These are phyloP conservation scores for Andrographis paniculata DNA, from an alignment of 305 asterid genomes.

Conservation along the genomic window DNA sequence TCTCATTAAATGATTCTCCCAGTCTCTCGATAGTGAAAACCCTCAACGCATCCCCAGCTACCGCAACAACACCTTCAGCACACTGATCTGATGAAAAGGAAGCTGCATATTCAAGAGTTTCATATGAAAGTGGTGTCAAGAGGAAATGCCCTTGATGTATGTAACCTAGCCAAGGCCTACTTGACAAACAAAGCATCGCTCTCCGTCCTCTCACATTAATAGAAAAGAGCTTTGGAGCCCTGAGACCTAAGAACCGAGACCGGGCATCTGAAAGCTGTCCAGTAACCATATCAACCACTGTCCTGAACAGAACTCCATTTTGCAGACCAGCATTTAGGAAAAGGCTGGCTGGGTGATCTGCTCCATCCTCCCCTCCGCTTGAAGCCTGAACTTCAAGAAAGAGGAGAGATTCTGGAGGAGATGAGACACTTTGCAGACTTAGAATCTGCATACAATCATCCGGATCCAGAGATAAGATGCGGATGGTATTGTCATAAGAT, in stretches of 20 bases:
- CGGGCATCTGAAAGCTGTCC: conserved; percentile 99
- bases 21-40: conserved; percentile 95
- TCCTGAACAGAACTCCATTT: conserved; percentile 90
- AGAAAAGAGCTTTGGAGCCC: conserved; percentile 92
- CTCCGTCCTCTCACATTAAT: conserved; percentile 75
- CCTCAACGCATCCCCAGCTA: conserved; percentile 95
- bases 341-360: conserved; percentile 97
- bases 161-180: conserved; percentile 99
- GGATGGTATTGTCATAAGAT: conserved; percentile 91
- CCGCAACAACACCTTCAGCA: conserved; percentile 99
- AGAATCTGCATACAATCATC: conserved; percentile 96
- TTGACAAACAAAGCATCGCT: conserved; percentile 97
- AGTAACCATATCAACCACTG: conserved; percentile 96
- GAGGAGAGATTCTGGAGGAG: conserved; percentile 94
- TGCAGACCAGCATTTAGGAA: conserved; percentile 92
- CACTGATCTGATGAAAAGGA: conserved; percentile 99
- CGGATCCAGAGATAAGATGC: conserved; percentile 89
- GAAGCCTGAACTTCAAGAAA: conserved; percentile 99
- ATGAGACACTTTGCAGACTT: conserved; percentile 92
- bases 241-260: conserved; percentile 90
- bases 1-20: conserved; percentile 93
- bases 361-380: conserved; percentile 96
- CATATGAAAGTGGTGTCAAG: conserved; percentile 90
- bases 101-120: conserved; percentile 94
- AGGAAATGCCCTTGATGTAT: conserved; percentile 98